Evolutionary conservation across 495 filamentous ascomycete species (phyloP).

Genomic region (Sphaerosporella brunnea): DNA sequence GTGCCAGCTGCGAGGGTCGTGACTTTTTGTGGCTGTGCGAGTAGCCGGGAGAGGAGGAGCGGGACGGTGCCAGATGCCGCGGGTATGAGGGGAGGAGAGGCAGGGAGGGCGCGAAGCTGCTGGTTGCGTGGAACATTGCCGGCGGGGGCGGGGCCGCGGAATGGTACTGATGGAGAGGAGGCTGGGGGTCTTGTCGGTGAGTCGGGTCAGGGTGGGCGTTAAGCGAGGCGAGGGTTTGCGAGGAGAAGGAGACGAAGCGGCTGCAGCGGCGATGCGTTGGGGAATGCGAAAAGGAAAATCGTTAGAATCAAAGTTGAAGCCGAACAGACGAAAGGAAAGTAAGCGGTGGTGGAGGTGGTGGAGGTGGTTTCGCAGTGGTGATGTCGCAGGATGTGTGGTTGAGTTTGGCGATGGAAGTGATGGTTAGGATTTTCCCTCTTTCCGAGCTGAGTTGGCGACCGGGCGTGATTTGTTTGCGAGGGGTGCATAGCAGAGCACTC

Average conservation of each 20-base stretch:
- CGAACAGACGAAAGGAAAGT: not conserved
- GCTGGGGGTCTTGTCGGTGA: too few species aligned
- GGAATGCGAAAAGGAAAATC: not conserved
- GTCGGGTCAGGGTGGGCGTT: not conserved
- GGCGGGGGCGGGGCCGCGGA: too few species aligned
- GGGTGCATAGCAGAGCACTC: too few species aligned
- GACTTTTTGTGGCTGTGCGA: slow-evolving; percentile 18
- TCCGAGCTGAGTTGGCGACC: slow-evolving; percentile 4
- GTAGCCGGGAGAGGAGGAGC: slow-evolving; percentile 12
- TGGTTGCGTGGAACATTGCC: not conserved
- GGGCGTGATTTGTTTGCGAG: too few species aligned
- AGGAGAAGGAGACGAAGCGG: too few species aligned
- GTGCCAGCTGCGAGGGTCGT: slow-evolving; percentile 11
- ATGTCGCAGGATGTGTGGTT: not conserved
- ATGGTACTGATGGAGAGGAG: too few species aligned
- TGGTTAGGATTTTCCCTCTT: slow-evolving; percentile 1
- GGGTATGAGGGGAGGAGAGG: slow-evolving; percentile 2
- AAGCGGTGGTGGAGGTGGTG: not conserved
- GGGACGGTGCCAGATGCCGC: slow-evolving; percentile 6
- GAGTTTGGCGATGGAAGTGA: not conserved
- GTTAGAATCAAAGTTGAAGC: not conserved
- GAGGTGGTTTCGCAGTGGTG: not conserved
- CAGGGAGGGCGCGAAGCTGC: slow-evolving; percentile 1
- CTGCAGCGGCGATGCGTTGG: not conserved
- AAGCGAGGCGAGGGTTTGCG: not conserved